A percentile compares a stretch with the other conserved stretches of the same genome.
phyloP scores from a whole-genome alignment of 805 yeast species.

The Metschnikowia continentalis region DNA sequence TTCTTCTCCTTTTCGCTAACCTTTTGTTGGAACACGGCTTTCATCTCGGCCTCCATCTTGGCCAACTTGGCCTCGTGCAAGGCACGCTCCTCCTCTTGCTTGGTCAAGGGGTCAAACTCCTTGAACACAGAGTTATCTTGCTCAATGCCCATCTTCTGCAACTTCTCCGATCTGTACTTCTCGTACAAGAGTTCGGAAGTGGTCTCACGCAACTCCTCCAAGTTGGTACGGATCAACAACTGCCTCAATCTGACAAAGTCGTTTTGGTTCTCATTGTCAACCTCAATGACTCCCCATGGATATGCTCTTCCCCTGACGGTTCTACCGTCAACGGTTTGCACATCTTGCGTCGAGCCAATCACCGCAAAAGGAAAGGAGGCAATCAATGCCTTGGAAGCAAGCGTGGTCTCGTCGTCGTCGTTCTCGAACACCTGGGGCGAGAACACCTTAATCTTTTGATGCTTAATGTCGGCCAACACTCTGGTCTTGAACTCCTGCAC shows the following conservation, averaged over 20 bases:
- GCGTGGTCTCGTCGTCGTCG: slow-evolving; percentile 80
- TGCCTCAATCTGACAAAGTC: slow-evolving; percentile 89
- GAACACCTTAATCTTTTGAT: slow-evolving; percentile 70
- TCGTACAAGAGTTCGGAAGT: slow-evolving; percentile 79
- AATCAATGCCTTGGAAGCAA: slow-evolving; percentile 62
- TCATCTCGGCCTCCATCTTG: slow-evolving; percentile 95
- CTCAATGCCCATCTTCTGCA: slow-evolving; percentile 75
- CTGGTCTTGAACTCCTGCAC: slow-evolving; percentile 68
- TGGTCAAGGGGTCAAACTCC: slow-evolving; percentile 88
- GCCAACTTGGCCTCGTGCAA: slow-evolving; percentile 91
- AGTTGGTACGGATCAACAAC: slow-evolving; percentile 78
- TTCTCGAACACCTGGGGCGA: slow-evolving; percentile 72
- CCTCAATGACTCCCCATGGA: slow-evolving; percentile 97
- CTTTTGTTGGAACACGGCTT: slow-evolving; percentile 91
- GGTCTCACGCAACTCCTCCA: slow-evolving; percentile 90
- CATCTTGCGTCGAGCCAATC: slow-evolving; percentile 79
- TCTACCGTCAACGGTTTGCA: slow-evolving; percentile 70
- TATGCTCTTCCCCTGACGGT: slow-evolving; percentile 85
- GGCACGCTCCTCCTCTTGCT: slow-evolving; percentile 90
- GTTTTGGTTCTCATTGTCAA: slow-evolving; percentile 89
- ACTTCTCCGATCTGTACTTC: slow-evolving; percentile 80
- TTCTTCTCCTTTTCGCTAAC: slow-evolving; percentile 96
- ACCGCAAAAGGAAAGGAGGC: slow-evolving; percentile 86
- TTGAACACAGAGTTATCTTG: slow-evolving; percentile 93
- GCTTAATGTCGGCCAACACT: slow-evolving; percentile 69